Percentiles rank a stretch among this genome's conserved stretches.
Conservation (phyloP, 2,329 filamentous ascomycete genomes). For the Paramyrothecium roridum region DNA sequence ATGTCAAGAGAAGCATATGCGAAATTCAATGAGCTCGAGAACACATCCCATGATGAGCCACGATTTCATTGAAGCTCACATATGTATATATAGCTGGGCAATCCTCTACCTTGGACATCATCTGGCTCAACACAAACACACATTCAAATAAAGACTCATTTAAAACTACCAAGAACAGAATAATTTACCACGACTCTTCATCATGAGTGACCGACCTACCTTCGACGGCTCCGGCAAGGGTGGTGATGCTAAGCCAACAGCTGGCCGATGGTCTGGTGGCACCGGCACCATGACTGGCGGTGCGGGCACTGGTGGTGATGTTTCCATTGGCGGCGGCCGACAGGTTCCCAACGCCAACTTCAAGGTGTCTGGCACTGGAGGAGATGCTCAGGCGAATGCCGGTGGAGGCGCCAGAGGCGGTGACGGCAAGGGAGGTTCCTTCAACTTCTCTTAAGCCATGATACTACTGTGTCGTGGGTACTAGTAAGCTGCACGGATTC, state of each 20-base stretch:
- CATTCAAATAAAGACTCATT: neutral
- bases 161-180: neutral
- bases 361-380: neutral
- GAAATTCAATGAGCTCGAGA: too few species aligned
- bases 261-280: neutral
- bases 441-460: neutral
- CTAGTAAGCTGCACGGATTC: too few species aligned
- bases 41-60: too few species aligned
- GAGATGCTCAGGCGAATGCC: neutral
- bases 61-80: neutral
- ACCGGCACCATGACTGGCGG: neutral
- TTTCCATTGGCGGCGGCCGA: neutral
- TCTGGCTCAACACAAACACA: neutral
- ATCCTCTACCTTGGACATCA: neutral
- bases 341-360: neutral
- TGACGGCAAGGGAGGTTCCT: neutral
- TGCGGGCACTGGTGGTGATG: neutral
- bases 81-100: neutral
- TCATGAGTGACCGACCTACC: neutral
- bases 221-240: neutral
- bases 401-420: neutral
- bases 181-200: neutral
- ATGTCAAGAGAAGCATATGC: too few species aligned
- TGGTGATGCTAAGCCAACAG: neutral
- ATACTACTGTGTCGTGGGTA: too few species aligned